These are phyloP conservation scores for Aspergillus sp. DNA, from an alignment of 2,329 filamentous ascomycete species.

Conservation along the genomic window DNA sequence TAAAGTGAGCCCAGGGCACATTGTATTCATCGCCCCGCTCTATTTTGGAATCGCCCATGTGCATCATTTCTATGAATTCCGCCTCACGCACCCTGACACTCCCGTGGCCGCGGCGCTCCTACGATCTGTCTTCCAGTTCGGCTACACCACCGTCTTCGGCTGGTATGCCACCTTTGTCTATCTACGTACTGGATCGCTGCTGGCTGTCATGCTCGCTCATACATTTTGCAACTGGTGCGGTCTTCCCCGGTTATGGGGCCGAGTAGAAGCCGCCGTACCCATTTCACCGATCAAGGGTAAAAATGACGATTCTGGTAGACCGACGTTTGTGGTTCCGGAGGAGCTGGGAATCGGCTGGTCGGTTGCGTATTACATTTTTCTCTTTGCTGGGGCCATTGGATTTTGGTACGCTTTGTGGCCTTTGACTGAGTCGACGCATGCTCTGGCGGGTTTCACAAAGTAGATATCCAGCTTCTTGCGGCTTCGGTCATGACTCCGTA, in stretches of 20 bases:
- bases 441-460: conserved; percentile 17
- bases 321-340: conserved; percentile 18
- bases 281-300: conserved; percentile 37
- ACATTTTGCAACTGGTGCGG: conserved; percentile 92
- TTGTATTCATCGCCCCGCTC: conserved; percentile 77
- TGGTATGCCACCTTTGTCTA: conserved; percentile 89
- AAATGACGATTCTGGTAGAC: conserved; percentile 24
- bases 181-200: conserved; percentile 75
- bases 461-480: too few relatives aligned
- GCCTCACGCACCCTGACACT: conserved; percentile 69
- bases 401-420: conserved; percentile 70
- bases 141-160: conserved; percentile 88
- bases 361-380: conserved; percentile 69
- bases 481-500: too few relatives aligned
- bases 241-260: conserved; percentile 78
- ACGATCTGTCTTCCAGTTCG: conserved; percentile 76
- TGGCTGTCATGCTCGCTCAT: conserved; percentile 71
- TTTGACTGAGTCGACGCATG: conserved; percentile 56
- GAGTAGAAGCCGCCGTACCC: conserved; percentile 53
- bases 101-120: conserved; percentile 59
- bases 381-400: conserved; percentile 64
- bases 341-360: conserved; percentile 59
- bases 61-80: conserved; percentile 95
- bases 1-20: conserved; percentile 50
- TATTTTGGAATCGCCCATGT: conserved; percentile 91